Base-by-base conservation (phyloP, 768 basidiomycete species). In the Leccinum rimulosum region DNA sequence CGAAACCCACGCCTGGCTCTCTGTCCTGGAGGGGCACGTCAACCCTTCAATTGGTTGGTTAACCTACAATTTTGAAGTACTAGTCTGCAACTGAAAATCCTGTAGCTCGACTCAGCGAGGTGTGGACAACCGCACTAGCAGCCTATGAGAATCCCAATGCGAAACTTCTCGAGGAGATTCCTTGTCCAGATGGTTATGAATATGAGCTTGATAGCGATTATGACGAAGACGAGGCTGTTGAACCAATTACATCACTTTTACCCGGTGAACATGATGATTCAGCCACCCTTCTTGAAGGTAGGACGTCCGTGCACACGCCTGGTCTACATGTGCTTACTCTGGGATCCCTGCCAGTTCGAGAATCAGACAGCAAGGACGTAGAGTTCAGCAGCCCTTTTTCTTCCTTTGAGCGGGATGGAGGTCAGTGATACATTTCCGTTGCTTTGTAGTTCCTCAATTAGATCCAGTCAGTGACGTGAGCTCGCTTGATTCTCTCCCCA, bases 161-260 rank as follows among this genome's bases (percentile, higher is more conserved):
- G 15, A 50, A 49, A 33, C 17, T 30, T 19, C 15, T 22, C 6
- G n/a, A 12, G 35, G 62, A 61, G 25, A 57, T 68, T 43, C 27
- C 8, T 12, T 60, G 55, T 28, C 58, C 61, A 3, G 25, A 49
- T 0, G 59, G 50, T 28, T 60, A 67, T 30, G 61, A 71, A 8
- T 64, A 69, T 33, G 62, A 63, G 6, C 59, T 56, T 47, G 71
- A 71, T 38, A 71, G 71, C 14, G 67, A 73, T 52, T 63, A 54
- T 6, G 67, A 73, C 25, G 69, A 69, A 15, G 62, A 63, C 3
- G 61, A 62, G 31, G 36, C 11, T 14, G 17, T 51, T n/a, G 52
- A 48, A 25, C 40, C 12, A 4, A 22, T 10, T 48, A 17, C 17
- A 22, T 22, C 22, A 22, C 22, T 22, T 22, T 22, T 22, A 22